Evolutionary conservation across 371 early-diverging fungal species (phyloP).

Genomic region (Dichotomocladium elegans): DNA sequence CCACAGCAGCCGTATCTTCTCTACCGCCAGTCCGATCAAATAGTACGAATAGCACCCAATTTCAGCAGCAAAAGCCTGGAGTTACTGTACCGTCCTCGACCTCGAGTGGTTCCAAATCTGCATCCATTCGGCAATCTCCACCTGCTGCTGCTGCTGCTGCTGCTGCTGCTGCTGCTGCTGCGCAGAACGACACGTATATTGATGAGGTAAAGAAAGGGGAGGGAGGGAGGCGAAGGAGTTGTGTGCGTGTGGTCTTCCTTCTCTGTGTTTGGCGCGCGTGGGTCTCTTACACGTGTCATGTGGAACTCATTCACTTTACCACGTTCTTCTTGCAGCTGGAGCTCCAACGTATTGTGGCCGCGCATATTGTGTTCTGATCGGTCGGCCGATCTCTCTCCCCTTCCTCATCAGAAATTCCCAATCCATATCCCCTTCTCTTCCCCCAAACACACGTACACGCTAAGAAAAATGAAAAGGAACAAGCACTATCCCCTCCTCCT

Average conservation of each 20-base stretch:
- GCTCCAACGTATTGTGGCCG: conserved; percentile 42
- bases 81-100: no score
- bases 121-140: conserved; percentile 1
- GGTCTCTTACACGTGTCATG: no score
- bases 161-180: conserved; percentile 11
- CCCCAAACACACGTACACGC: no score
- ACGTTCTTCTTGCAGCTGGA: conserved; percentile 19
- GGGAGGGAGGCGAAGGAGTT: neutral
- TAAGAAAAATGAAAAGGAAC: no score
- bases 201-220: conserved; percentile 25
- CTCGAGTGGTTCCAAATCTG: neutral
- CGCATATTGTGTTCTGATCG: conserved; percentile 49
- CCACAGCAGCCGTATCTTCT: neutral
- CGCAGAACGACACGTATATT: conserved; percentile 22
- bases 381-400: no score
- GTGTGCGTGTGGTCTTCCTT: no score
- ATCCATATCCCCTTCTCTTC: no score
- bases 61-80: neutral
- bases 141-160: conserved; percentile 2
- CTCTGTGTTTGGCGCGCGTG: no score
- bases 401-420: no score
- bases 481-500: no score
- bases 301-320: neutral
- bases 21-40: neutral
- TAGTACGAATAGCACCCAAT: conserved; percentile 3